These are phyloP conservation scores for Penicillium sp. DNA, from an alignment of 2,329 filamentous ascomycete species.

Conservation along the genomic window DNA sequence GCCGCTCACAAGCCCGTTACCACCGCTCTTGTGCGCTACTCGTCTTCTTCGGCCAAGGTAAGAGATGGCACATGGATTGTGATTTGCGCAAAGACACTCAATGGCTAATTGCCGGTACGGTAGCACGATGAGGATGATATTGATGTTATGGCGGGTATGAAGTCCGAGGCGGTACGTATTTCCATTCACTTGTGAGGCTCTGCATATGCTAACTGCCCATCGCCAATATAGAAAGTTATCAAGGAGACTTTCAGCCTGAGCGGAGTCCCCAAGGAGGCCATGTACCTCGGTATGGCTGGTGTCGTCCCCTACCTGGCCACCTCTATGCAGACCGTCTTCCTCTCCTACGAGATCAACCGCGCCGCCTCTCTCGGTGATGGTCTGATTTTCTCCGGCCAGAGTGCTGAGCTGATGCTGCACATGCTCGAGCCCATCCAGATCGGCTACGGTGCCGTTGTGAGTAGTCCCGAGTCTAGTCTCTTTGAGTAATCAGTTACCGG, in stretches of 20 bases:
- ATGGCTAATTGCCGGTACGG: conserved; percentile 42
- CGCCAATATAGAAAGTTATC: conserved; percentile 54
- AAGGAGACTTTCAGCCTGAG: conserved; percentile 66
- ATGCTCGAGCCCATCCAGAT: conserved; percentile 83
- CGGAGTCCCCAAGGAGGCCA: conserved; percentile 64
- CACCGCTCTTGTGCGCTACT: conserved; percentile 49
- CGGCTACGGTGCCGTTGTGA: conserved; percentile 80
- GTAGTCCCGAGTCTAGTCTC: conserved; percentile 30
- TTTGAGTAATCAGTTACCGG: neutral
- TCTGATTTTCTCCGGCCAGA: conserved; percentile 65
- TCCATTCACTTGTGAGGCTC: neutral
- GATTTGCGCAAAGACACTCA: conserved; percentile 34
- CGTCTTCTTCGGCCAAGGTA: conserved; percentile 50
- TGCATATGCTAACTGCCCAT: conserved; percentile 1
- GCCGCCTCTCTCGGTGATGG: conserved; percentile 58
- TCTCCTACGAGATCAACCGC: conserved; percentile 79
- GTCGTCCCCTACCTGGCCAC: conserved; percentile 83
- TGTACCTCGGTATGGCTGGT: conserved; percentile 69
- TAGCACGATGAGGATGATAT: conserved; percentile 26
- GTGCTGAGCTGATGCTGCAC: conserved; percentile 68
- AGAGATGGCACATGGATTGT: conserved; percentile 1
- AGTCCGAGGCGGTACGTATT: conserved; percentile 57
- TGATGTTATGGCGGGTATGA: conserved; percentile 53
- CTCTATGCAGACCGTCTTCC: conserved; percentile 75
- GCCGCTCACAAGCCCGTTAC: conserved; percentile 45